Conservation (phyloP, 2,329 filamentous ascomycete genomes). For the Pseudomassariella vexata region DNA sequence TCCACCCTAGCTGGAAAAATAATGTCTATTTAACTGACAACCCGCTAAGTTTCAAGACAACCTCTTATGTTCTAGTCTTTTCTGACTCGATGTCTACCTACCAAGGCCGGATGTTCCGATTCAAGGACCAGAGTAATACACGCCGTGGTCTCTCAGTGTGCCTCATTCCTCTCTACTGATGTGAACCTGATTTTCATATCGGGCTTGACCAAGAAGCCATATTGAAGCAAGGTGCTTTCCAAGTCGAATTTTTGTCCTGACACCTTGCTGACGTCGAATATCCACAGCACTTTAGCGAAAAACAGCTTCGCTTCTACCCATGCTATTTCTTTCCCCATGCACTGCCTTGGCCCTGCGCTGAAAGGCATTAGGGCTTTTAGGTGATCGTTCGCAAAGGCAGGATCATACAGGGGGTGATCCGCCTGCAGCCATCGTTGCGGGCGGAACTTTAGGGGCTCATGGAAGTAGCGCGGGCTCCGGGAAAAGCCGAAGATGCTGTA, state of each 20-base stretch:
- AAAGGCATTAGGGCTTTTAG: slow-evolving; percentile 9
- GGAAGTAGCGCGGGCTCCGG: slow-evolving; percentile 7
- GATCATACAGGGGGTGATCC: slow-evolving; percentile 6
- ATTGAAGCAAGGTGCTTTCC: slow-evolving; percentile 6
- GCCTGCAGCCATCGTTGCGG: slow-evolving; percentile 10
- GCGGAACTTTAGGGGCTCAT: slow-evolving; percentile 7
- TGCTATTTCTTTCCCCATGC: slow-evolving; percentile 6
- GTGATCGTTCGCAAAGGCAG: slow-evolving; percentile 3
- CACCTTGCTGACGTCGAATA: slow-evolving; percentile 1
- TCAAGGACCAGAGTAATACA: too few relatives aligned
- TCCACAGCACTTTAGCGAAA: slow-evolving; percentile 6
- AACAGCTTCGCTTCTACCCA: slow-evolving; percentile 6
- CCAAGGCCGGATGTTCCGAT: too few relatives aligned
- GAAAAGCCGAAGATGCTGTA: slow-evolving; percentile 4
- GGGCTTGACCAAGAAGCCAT: slow-evolving; percentile 8
- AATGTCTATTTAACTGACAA: too few relatives aligned
- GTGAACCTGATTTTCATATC: slow-evolving; percentile 3
- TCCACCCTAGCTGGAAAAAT: too few relatives aligned
- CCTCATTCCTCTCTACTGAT: neutral
- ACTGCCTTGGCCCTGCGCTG: slow-evolving; percentile 9
- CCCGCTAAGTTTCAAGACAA: too few relatives aligned
- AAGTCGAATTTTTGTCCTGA: slow-evolving; percentile 3
- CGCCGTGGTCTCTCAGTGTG: too few relatives aligned
- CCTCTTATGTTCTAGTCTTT: too few relatives aligned
- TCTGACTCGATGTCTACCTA: too few relatives aligned